phyloP scores from a whole-genome alignment of 1,284 basidiomycete species.

The Inonotus hispidus region DNA sequence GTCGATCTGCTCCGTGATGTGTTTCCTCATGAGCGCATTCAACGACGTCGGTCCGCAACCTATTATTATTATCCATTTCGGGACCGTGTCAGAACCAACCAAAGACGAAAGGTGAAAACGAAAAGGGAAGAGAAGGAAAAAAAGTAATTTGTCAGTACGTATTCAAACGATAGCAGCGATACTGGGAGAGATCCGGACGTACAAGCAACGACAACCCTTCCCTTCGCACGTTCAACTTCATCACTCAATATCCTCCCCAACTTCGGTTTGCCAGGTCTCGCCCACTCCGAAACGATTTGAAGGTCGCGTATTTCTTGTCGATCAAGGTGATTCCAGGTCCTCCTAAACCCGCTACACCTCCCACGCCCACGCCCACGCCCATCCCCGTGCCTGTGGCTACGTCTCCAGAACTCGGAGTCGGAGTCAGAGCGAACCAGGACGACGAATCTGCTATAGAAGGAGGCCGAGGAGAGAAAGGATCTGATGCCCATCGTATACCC shows the following conservation, averaged over 20 bases:
- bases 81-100: neutral
- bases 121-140: neutral
- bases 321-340: no score
- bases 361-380: no score
- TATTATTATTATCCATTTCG: no score
- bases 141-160: no score
- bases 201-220: slow-evolving; percentile 65
- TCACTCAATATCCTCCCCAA: slow-evolving; percentile 60
- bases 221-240: slow-evolving; percentile 54
- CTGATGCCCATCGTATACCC: neutral
- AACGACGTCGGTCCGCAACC: slow-evolving; percentile 75
- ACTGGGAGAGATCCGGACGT: slow-evolving; percentile 28
- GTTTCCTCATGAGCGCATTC: slow-evolving; percentile 66
- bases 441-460: no score
- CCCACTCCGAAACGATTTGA: slow-evolving; percentile 60
- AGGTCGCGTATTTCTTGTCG: slow-evolving; percentile 66
- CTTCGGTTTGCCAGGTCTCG: slow-evolving; percentile 70
- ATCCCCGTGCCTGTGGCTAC: no score
- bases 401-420: no score
- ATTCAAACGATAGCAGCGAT: no score
- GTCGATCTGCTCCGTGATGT: slow-evolving; percentile 59
- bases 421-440: no score
- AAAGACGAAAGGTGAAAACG: neutral
- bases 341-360: no score
- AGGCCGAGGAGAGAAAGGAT: neutral